A percentile compares a stretch with the other conserved stretches of the same genome.
Conservation (phyloP, 192 early-diverging fungal genomes). For the Entomortierella beljakovae region DNA sequence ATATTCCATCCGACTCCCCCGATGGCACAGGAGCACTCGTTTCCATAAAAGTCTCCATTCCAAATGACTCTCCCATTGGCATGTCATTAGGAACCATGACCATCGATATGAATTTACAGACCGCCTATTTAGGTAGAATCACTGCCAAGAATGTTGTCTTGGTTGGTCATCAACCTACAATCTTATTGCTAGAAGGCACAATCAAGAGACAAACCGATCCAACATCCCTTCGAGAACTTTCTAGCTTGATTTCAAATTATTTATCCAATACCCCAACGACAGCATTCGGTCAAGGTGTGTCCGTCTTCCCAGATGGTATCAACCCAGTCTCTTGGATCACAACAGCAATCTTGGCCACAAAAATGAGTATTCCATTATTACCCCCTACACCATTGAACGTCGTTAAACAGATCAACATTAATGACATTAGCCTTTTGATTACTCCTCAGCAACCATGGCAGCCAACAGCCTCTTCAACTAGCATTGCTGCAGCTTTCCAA, state of each 20-base stretch:
- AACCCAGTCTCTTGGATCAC: constrained; percentile 38
- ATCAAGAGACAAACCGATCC: constrained; percentile 25
- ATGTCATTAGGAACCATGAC: constrained; percentile 59
- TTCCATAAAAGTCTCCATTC: constrained; percentile 46
- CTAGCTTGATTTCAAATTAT: constrained; percentile 38
- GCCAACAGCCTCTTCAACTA: constrained; percentile 22
- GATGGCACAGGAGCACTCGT: constrained; percentile 29
- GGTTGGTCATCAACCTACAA: constrained; percentile 12
- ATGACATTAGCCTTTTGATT: constrained; percentile 18
- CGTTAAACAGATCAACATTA: constrained; percentile 30
- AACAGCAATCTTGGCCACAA: constrained; percentile 26
- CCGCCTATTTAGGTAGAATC: constrained; percentile 34
- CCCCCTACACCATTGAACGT: constrained; percentile 29
- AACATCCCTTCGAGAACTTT: constrained; percentile 23
- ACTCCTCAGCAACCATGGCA: constrained; percentile 32
- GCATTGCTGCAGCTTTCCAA: constrained; percentile 30
- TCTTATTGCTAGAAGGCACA: constrained; percentile 19
- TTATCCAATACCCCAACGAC: constrained; percentile 28
- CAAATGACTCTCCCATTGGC: constrained; percentile 61
- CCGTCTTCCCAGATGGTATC: constrained; percentile 37
- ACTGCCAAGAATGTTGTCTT: constrained; percentile 23
- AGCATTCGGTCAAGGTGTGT: constrained; percentile 33
- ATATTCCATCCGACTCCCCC: constrained; percentile 42
- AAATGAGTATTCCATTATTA: constrained; percentile 32
- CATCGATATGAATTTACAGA: constrained; percentile 34